Conservation (phyloP, 768 basidiomycete genomes). For the Pisolithus microcarpus region DNA sequence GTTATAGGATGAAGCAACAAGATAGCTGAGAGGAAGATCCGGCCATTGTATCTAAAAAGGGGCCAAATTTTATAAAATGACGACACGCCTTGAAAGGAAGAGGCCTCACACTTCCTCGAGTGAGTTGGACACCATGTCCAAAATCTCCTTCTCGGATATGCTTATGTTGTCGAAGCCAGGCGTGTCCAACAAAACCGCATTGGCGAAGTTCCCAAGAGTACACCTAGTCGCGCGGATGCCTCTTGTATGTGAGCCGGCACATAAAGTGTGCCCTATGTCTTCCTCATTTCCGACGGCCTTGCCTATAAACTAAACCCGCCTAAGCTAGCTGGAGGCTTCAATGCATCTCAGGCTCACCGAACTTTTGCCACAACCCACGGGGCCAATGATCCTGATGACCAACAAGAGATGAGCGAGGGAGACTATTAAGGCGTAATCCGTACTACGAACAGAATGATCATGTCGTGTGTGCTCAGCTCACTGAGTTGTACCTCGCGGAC, state of each 20-base stretch:
- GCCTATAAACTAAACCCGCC: neutral
- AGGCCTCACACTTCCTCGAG: no score
- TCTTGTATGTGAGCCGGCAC: neutral
- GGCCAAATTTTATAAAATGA: no score
- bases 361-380: neutral
- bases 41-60: constrained; percentile 4
- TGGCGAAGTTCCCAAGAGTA: neutral
- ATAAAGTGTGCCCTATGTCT: neutral
- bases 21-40: constrained; percentile 24
- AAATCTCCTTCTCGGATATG: neutral
- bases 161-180: neutral
- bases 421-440: no score
- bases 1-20: constrained; percentile 36
- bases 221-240: neutral
- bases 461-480: no score
- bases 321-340: neutral
- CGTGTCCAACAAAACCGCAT: neutral
- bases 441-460: no score
- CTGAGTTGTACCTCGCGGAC: no score
- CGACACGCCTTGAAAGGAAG: no score
- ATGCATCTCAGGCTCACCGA: neutral
- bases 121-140: neutral
- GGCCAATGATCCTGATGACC: neutral
- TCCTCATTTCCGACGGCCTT: neutral
- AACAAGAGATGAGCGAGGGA: no score